Evolutionary conservation across 805 yeast species (phyloP).

Genomic region (Jamesozyma hellenica): DNA sequence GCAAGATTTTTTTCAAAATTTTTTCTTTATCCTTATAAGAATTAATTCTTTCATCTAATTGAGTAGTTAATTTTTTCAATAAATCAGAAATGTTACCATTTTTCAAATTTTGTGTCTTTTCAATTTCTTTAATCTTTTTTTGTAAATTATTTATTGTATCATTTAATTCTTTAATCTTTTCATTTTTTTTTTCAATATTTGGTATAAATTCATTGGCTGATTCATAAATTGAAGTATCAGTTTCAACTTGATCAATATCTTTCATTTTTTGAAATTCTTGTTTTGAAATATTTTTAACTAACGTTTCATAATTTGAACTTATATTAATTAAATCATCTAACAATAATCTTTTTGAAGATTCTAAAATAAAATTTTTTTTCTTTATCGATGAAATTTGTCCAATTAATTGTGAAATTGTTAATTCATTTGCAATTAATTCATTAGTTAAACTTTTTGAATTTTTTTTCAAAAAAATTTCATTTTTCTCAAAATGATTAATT

Average conservation of each 20-base stretch:
- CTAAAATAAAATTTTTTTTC: constrained; percentile 1
- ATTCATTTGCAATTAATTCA: constrained; percentile 8
- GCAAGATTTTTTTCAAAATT: not conserved
- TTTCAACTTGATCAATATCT: not conserved
- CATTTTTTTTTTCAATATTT: not conserved
- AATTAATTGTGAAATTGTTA: constrained; percentile 7
- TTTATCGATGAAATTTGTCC: constrained; percentile 4
- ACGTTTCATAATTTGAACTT: not conserved
- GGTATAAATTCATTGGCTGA: not conserved
- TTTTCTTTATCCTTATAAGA: not conserved
- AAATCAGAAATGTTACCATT: not conserved
- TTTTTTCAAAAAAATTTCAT: constrained; percentile 2
- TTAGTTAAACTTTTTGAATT: constrained; percentile 3
- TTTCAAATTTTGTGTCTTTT: not conserved
- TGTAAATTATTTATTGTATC: not conserved
- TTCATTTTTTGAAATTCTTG: not conserved
- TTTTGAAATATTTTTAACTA: not conserved
- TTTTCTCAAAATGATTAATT: constrained; percentile 2
- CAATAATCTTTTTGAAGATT: not conserved
- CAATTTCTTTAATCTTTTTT: not conserved
- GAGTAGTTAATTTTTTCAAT: not conserved
- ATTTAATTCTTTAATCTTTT: not conserved
- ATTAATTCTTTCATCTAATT: not conserved
- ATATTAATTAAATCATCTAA: not conserved
- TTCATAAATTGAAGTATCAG: not conserved